These are phyloP conservation scores for Auricularia cornea DNA, from an alignment of 768 basidiomycete genomes.

Conservation along the genomic window DNA sequence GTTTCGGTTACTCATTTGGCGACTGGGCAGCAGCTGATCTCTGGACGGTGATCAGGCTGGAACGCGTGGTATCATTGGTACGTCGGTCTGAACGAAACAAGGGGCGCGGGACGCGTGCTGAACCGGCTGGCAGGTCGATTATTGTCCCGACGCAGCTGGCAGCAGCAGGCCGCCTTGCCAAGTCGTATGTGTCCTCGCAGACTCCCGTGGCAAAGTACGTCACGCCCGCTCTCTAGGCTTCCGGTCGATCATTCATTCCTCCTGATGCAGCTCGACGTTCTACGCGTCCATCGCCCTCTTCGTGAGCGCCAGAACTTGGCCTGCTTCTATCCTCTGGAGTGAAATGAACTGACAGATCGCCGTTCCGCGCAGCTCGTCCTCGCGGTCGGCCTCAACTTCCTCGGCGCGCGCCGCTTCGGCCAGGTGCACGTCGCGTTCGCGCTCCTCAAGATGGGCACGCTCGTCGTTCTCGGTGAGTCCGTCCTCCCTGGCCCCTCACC, in stretches of 20 bases:
- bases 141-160: neutral
- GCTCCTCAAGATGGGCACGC: conserved; percentile 23
- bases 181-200: neutral
- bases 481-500: neutral
- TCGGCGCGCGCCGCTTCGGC: conserved; percentile 24
- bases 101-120: conserved; percentile 22
- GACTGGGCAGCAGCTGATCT: conserved; percentile 3
- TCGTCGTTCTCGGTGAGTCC: conserved; percentile 16
- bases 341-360: too few species aligned
- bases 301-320: too few species aligned
- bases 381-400: conserved; percentile 28
- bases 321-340: too few species aligned
- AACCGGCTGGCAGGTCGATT: conserved; percentile 7
- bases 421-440: conserved; percentile 26
- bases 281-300: neutral
- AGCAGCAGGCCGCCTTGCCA: neutral
- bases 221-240: neutral
- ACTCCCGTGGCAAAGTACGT: neutral
- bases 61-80: conserved; percentile 12
- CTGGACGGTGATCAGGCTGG: conserved; percentile 6
- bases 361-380: conserved; percentile 23
- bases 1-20: neutral
- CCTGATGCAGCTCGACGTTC: neutral
- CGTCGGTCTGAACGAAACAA: conserved; percentile 21
- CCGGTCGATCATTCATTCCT: neutral